A percentile compares a stretch with the other conserved stretches of the same genome.
Evolutionary conservation across 2,329 filamentous ascomycete genomes (phyloP).

Genomic region (Scleromitrula shiraiana): DNA sequence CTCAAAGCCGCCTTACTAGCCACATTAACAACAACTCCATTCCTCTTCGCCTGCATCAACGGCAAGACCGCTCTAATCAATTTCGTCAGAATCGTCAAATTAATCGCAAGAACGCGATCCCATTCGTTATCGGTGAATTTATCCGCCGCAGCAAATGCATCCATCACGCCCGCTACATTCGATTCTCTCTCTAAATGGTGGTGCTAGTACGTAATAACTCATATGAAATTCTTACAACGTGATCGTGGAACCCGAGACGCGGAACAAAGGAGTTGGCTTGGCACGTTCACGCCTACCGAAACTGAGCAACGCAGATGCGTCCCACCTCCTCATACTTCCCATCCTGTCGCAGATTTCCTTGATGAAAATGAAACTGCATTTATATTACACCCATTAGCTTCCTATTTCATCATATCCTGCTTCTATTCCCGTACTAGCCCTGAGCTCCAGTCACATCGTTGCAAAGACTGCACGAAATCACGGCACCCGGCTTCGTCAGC

Average conservation of each 20-base stretch:
- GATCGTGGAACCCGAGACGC: too few species aligned
- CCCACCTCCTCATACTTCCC: constrained; percentile 30
- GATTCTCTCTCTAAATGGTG: constrained; percentile 24
- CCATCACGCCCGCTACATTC: constrained; percentile 39
- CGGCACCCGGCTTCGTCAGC: too few species aligned
- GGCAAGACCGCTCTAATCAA: constrained; percentile 39
- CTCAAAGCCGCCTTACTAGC: constrained; percentile 30
- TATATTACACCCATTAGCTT: too few species aligned
- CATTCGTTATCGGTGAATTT: constrained; percentile 33
- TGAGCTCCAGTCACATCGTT: too few species aligned
- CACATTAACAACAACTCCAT: constrained; percentile 37
- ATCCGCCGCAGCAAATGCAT: constrained; percentile 35
- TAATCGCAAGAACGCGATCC: constrained; percentile 35
- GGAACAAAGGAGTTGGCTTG: too few species aligned
- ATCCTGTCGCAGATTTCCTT: constrained; percentile 26
- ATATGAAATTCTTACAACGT: too few species aligned
- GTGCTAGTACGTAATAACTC: too few species aligned
- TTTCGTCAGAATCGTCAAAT: constrained; percentile 36
- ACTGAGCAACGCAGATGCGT: constrained; percentile 26
- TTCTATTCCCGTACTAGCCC: too few species aligned
- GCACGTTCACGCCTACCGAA: constrained; percentile 21
- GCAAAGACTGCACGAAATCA: too few species aligned
- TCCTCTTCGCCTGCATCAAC: constrained; percentile 33
- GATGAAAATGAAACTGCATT: constrained; percentile 31
- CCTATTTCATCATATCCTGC: too few species aligned